These are phyloP conservation scores for Mortierella sp. DNA, from an alignment of 371 early-diverging fungal genomes.

Conservation along the genomic window DNA sequence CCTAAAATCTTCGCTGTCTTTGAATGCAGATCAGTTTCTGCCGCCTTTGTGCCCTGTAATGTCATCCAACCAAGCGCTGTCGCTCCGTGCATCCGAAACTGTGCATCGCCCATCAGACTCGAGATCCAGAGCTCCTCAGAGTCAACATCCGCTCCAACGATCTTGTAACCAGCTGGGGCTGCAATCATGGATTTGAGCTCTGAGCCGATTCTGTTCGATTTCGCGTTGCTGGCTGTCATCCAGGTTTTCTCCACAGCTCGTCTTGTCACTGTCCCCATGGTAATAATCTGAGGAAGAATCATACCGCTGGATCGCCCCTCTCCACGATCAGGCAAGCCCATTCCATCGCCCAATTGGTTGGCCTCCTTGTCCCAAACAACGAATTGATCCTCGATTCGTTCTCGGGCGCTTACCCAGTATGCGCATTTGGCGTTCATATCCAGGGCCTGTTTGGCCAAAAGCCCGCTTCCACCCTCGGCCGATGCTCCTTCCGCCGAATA, in stretches of 20 bases:
- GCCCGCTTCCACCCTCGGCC: slow-evolving; percentile 31
- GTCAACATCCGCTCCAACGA: slow-evolving; percentile 98
- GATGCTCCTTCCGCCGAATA: slow-evolving; percentile 68
- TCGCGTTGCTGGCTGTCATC: slow-evolving; percentile 97
- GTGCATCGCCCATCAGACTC: slow-evolving; percentile 93
- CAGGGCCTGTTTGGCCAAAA: slow-evolving; percentile 84
- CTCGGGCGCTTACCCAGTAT: slow-evolving; percentile 94
- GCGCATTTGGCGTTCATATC: slow-evolving; percentile 84
- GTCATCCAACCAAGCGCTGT: slow-evolving; percentile 98
- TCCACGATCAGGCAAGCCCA: slow-evolving; percentile 63
- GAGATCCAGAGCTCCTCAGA: slow-evolving; percentile 98
- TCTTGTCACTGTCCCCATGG: slow-evolving; percentile 98
- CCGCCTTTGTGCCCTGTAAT: slow-evolving; percentile 92
- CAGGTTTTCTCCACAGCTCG: slow-evolving; percentile 95
- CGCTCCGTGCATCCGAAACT: slow-evolving; percentile 94
- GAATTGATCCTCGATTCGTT: slow-evolving; percentile 87
- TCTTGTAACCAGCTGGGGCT: slow-evolving; percentile 85
- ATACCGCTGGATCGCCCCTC: slow-evolving; percentile 68
- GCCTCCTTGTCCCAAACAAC: slow-evolving; percentile 79
- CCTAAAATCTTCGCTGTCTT: slow-evolving; percentile 91
- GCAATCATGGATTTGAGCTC: slow-evolving; percentile 92
- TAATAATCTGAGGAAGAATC: slow-evolving; percentile 92
- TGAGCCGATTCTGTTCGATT: slow-evolving; percentile 90
- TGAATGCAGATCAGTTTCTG: slow-evolving; percentile 95
- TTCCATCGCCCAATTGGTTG: slow-evolving; percentile 30